phyloP scores from a whole-genome alignment of 164 flowering plant genomes.

The Akebia trifoliata region DNA sequence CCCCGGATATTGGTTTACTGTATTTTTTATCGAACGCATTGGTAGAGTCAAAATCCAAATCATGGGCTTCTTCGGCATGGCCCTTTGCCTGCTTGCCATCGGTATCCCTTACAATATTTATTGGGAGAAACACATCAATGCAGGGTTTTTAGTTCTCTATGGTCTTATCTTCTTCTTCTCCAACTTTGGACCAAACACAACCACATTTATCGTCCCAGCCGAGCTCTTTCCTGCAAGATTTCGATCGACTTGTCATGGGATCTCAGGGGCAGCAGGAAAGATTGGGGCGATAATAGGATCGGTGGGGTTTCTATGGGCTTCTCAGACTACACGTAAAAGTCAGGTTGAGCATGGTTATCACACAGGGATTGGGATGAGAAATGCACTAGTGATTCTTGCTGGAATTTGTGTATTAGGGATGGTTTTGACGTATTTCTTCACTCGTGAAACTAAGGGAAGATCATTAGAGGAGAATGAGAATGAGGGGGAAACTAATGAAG shows the following conservation, averaged over 20 bases:
- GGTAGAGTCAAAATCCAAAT: conserved; percentile 51
- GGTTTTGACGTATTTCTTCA: conserved; percentile 39
- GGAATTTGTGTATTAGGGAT: conserved; percentile 42
- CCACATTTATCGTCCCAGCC: conserved; percentile 65
- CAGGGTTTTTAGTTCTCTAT: conserved; percentile 43
- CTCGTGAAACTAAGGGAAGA: conserved; percentile 49
- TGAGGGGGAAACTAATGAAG: not conserved
- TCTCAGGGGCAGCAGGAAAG: conserved; percentile 57
- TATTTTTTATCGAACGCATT: conserved; percentile 47
- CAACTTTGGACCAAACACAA: conserved; percentile 66
- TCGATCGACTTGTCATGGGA: conserved; percentile 68
- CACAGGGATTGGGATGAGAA: conserved; percentile 27
- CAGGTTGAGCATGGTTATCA: conserved; percentile 15
- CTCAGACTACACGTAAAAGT: conserved; percentile 10
- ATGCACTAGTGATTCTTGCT: conserved; percentile 30
- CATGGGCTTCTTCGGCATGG: conserved; percentile 50
- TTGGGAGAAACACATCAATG: conserved; percentile 20
- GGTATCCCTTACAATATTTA: conserved; percentile 30
- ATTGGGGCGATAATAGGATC: conserved; percentile 61
- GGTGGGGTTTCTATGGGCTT: conserved; percentile 49
- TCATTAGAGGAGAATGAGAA: conserved; percentile 71
- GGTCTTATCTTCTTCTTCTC: conserved; percentile 58
- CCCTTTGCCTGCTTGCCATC: conserved; percentile 26
- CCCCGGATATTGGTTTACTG: conserved; percentile 60
- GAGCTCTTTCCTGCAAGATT: conserved; percentile 70